A percentile compares a stretch with the other conserved stretches of the same genome.
Evolutionary conservation across 257 asterid genomes (phyloP).

Genomic region (Perilla frutescens): DNA sequence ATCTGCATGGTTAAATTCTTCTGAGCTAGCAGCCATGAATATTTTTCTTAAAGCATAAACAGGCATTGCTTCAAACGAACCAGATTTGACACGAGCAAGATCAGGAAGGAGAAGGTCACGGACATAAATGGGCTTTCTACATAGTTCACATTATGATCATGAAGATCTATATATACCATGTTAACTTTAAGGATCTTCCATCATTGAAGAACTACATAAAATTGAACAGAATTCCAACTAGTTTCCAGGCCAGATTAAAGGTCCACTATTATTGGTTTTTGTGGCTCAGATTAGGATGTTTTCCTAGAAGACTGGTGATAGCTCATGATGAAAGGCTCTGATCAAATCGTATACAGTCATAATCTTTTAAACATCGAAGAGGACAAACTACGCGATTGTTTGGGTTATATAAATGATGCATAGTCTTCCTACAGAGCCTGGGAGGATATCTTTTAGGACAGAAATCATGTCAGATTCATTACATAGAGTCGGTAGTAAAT

Average conservation of each 20-base stretch:
- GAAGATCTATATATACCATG: background rate
- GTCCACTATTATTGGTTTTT: background rate
- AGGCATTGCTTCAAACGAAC: background rate
- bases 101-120: background rate
- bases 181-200: conserved; percentile 2
- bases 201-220: background rate
- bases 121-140: background rate
- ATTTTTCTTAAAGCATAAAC: background rate
- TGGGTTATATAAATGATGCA: background rate
- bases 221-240: background rate
- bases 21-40: background rate
- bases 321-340: background rate
- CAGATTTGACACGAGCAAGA: background rate
- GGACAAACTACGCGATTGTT: background rate
- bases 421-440: background rate
- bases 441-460: background rate
- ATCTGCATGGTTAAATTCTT: conserved; percentile 54
- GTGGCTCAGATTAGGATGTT: background rate
- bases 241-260: background rate
- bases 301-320: background rate
- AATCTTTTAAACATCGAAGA: too few relatives aligned
- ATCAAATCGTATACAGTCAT: background rate
- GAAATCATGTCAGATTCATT: background rate
- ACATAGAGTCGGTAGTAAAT: background rate
- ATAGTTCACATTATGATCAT: background rate